Percentiles rank a stretch among this genome's conserved stretches.
These are phyloP conservation scores for Takashimella tepidaria DNA, from an alignment of 1,284 basidiomycete genomes.

Conservation along the genomic window DNA sequence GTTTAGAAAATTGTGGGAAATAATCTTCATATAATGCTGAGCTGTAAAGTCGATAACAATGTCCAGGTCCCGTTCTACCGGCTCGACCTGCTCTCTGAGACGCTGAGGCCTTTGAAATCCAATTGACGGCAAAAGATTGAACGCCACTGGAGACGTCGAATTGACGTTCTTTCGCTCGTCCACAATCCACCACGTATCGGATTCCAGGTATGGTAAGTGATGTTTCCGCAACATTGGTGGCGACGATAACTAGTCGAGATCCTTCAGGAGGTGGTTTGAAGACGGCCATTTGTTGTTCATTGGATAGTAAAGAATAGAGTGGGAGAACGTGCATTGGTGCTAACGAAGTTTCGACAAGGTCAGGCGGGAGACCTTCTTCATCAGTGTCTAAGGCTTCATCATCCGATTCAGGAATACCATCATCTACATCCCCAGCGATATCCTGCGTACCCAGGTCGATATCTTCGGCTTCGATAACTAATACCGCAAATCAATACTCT, in stretches of 20 bases:
- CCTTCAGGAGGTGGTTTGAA: constrained; percentile 62
- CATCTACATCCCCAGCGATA: constrained; percentile 51
- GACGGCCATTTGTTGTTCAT: constrained; percentile 68
- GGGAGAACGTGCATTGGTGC: constrained; percentile 68
- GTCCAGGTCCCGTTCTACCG: constrained; percentile 70
- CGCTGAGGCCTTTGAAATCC: constrained; percentile 72
- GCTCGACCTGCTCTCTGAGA: constrained; percentile 68
- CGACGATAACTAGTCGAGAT: constrained; percentile 63
- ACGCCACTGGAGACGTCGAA: constrained; percentile 61
- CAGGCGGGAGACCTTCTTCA: constrained; percentile 43
- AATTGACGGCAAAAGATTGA: constrained; percentile 65
- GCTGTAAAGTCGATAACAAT: constrained; percentile 71
- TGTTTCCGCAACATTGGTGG: constrained; percentile 75
- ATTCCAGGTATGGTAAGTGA: constrained; percentile 73
- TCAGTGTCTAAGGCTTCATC: constrained; percentile 49
- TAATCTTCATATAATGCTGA: constrained; percentile 82
- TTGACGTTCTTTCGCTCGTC: constrained; percentile 71
- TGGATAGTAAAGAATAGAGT: constrained; percentile 65
- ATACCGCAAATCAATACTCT: constrained; percentile 54
- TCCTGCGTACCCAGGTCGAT: constrained; percentile 48
- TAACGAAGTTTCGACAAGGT: constrained; percentile 39
- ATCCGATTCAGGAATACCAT: constrained; percentile 46
- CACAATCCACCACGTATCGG: constrained; percentile 69
- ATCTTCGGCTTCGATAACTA: constrained; percentile 47
- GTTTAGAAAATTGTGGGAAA: constrained; percentile 78